Base-by-base conservation (phyloP, 2,329 filamentous ascomycete species). In the Scedosporium minutisporum region DNA sequence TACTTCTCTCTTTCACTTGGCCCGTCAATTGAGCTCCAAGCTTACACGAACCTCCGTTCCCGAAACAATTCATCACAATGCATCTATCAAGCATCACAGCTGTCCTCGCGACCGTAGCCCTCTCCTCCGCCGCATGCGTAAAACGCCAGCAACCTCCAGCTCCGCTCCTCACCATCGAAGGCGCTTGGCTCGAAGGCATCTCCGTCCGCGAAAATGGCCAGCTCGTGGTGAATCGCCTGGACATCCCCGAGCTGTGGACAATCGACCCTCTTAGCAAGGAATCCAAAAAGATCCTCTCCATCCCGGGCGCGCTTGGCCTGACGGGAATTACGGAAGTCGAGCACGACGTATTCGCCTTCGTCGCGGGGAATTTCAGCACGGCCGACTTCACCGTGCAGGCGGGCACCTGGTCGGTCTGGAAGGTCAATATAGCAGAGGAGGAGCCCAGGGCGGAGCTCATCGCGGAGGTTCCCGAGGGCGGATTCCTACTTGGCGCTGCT, bases 401-500 rank as follows among this genome's bases (percentile, higher is more conserved):
- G 1, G 65, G 66, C 0, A 61, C 63, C 10, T 61, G 57, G 23
- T 62, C 62, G 10, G 57, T 68, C 27, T 65, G 64, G 33, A 65
- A 58, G 4, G 25, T 68, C 7, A 60, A 67, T 57, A 57, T 68
- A 5, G 58, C 57, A 10, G 46, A 61, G n/a, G 58, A 60, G 41
- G 18, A 51, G 4, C 42, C 23, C 16, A 10, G 33, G 25, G 48
- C 53, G 25, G 60, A 51, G 12, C 12, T 23, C n/a, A 60, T 65
- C 2, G 66, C 65, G 1, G 33, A 42, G 1, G 25, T 68, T 3
- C 64, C 66, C 0, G 46, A 66, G 3, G 61, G 65, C 3, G 18
- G 48, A 9, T 62, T 67, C 1, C 61, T 69, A 5, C 70, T 70
- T 46, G 69, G 69, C 62, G 65, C 70, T 64, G 61, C 63, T 3